Conservation (phyloP, 345 rosid species). For the Rhizophora mangle region DNA sequence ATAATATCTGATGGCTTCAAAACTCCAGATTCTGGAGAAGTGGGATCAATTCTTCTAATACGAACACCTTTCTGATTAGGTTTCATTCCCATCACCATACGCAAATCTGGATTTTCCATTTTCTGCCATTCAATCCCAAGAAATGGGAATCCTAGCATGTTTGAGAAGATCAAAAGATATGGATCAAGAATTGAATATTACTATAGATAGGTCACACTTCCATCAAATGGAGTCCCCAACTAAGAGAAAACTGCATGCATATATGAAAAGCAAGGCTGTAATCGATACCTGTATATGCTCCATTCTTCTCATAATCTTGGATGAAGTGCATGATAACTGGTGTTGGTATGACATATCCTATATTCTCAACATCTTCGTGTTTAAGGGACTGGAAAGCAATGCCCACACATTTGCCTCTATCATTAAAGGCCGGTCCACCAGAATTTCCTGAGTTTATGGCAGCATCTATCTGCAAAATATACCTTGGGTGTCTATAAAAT, state of each 20-base stretch:
- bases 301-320: conserved; percentile 86
- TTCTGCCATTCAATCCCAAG: conserved; percentile 99
- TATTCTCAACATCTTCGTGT: conserved; percentile 93
- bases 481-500: background rate
- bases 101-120: conserved; percentile 96
- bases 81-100: conserved; percentile 76
- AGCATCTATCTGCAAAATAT: conserved; percentile 74
- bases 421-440: conserved; percentile 96
- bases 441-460: conserved; percentile 98
- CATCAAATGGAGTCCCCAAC: background rate
- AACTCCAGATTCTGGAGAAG: conserved; percentile 75
- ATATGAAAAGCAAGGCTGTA: background rate
- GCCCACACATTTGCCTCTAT: conserved; percentile 86
- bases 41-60: conserved; percentile 89
- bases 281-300: conserved; percentile 67
- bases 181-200: background rate
- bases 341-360: conserved; percentile 94
- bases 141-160: conserved; percentile 72
- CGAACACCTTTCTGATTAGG: conserved; percentile 90
- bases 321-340: conserved; percentile 91
- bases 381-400: conserved; percentile 96
- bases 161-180: background rate
- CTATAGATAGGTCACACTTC: background rate
- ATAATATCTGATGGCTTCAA: conserved; percentile 84
- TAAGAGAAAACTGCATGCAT: background rate